phyloP scores from a whole-genome alignment of 495 filamentous ascomycete genomes.

The Lasiosphaeris hirsuta region DNA sequence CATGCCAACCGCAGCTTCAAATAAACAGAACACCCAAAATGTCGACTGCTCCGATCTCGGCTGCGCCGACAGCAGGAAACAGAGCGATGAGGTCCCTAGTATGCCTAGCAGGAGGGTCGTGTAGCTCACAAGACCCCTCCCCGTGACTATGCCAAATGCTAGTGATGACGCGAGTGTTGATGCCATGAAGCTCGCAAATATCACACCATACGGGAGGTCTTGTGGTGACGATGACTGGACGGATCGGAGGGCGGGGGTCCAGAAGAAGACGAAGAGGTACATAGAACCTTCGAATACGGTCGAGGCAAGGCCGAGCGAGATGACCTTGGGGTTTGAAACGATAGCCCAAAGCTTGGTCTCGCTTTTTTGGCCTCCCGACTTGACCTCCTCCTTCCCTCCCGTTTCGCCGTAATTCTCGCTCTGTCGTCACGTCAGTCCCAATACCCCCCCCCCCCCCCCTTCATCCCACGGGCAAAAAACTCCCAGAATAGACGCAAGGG shows the following conservation, averaged over 20 bases:
- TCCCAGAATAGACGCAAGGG: background rate
- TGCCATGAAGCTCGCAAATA: conserved; percentile 58
- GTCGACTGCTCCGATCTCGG: conserved; percentile 40
- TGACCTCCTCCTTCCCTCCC: conserved; percentile 2
- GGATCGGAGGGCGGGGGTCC: conserved; percentile 48
- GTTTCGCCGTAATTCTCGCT: conserved; percentile 46
- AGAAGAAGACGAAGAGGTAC: conserved; percentile 60
- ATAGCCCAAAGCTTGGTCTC: conserved; percentile 13
- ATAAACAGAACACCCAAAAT: conserved; percentile 53
- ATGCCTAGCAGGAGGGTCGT: conserved; percentile 36
- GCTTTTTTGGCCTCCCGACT: conserved; percentile 13
- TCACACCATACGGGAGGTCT: conserved; percentile 51
- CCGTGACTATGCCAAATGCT: conserved; percentile 39
- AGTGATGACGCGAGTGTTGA: conserved; percentile 50
- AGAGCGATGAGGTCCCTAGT: conserved; percentile 32
- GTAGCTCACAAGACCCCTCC: conserved; percentile 25
- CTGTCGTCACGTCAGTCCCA: conserved; percentile 24
- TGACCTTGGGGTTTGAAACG: conserved; percentile 36
- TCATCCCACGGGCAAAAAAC: background rate
- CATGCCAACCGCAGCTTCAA: conserved; percentile 52
- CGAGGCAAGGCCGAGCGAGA: conserved; percentile 45
- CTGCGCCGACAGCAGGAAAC: conserved; percentile 39
- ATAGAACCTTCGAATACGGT: conserved; percentile 57
- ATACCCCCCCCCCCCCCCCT: too few relatives aligned
- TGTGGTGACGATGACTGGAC: conserved; percentile 29